Evolutionary conservation across 2,329 filamentous ascomycete genomes (phyloP).

Genomic region (Geosmithia putterillii): DNA sequence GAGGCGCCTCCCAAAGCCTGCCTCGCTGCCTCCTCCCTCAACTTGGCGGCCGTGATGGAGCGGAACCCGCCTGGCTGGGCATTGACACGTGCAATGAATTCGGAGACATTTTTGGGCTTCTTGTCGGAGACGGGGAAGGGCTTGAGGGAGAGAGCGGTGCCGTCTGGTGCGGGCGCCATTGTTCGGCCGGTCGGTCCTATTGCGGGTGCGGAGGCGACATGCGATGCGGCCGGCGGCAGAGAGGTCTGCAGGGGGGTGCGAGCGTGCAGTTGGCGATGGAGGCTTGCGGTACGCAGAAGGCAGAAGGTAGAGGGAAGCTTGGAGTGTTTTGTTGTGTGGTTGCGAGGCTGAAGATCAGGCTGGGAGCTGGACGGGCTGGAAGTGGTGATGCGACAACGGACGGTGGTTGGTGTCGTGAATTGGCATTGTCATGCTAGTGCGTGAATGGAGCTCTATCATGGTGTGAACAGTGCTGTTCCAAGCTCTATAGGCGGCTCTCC

Average conservation of each 20-base stretch:
- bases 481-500: background rate
- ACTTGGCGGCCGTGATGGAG: conserved; percentile 59
- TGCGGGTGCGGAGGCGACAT: background rate
- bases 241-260: too few species aligned
- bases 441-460: background rate
- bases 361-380: background rate
- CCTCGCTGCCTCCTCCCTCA: conserved; percentile 54
- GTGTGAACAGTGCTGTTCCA: background rate
- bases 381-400: background rate
- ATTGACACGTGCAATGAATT: conserved; percentile 71
- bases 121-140: conserved; percentile 39
- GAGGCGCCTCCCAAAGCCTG: conserved; percentile 26
- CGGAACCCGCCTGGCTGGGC: conserved; percentile 70
- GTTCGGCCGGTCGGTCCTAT: conserved; percentile 1
- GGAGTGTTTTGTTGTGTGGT: too few species aligned
- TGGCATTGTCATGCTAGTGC: too few species aligned
- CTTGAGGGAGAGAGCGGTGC: conserved; percentile 22
- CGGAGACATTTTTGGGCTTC: conserved; percentile 49
- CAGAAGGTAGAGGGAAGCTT: too few species aligned
- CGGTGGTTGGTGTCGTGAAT: background rate
- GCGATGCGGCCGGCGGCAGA: background rate
- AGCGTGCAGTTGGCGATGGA: background rate
- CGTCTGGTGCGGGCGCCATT: conserved; percentile 16
- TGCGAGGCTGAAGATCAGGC: background rate
- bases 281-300: too few species aligned